phyloP scores from a whole-genome alignment of 169 alveolate genomes.

The Cryptosporidium meleagridis region DNA sequence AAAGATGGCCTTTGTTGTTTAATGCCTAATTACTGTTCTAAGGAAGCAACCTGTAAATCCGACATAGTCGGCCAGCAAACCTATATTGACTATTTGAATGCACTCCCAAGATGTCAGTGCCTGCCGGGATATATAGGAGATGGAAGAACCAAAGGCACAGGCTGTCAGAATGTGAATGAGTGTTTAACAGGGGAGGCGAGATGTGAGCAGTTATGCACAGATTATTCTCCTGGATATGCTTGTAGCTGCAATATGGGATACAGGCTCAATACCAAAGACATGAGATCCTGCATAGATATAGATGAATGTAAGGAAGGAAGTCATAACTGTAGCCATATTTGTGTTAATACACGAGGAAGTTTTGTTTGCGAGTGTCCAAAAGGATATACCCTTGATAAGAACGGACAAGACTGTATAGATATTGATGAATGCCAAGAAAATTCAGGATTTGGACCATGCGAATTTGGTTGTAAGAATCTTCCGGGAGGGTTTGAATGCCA shows the following conservation, averaged over 20 bases:
- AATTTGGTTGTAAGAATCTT: constrained; percentile 54
- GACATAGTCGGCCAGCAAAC: constrained; percentile 72
- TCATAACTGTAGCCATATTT: constrained; percentile 75
- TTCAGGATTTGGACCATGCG: constrained; percentile 40
- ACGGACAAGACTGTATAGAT: constrained; percentile 71
- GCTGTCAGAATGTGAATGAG: constrained; percentile 77
- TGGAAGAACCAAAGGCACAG: constrained; percentile 77
- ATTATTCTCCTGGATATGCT: constrained; percentile 73
- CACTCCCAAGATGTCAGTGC: constrained; percentile 78
- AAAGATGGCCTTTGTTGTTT: constrained; percentile 57
- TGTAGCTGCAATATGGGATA: constrained; percentile 60
- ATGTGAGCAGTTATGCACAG: constrained; percentile 76
- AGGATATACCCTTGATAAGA: constrained; percentile 72
- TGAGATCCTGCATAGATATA: constrained; percentile 74
- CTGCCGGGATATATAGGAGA: constrained; percentile 75
- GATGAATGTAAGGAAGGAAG: constrained; percentile 78
- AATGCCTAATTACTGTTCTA: constrained; percentile 72
- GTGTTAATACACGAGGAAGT: constrained; percentile 79
- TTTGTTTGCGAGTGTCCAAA: constrained; percentile 77
- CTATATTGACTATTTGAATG: constrained; percentile 74
- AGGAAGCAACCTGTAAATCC: constrained; percentile 59
- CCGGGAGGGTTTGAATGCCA: constrained; percentile 63
- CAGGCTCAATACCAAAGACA: constrained; percentile 37
- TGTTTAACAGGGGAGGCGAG: constrained; percentile 76
- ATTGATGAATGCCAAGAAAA: constrained; percentile 78